phyloP scores from a whole-genome alignment of 108 stramenopile species.

The Cyclotella sp. region DNA sequence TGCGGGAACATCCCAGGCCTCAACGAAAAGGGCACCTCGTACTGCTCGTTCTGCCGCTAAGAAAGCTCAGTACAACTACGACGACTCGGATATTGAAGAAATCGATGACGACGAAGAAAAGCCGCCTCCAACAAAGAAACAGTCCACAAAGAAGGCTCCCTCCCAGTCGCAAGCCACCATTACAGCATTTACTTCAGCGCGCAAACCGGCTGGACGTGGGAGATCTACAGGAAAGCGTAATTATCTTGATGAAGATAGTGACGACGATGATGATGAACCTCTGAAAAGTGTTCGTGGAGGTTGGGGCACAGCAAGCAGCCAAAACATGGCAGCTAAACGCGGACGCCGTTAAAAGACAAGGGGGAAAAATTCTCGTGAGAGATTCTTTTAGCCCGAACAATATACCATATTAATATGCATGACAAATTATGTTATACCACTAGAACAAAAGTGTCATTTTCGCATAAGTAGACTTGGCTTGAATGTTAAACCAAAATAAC shows the following conservation, averaged over 20 bases:
- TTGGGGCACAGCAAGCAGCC: conserved; percentile 44
- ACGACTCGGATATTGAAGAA: conserved; percentile 44
- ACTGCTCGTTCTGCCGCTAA: conserved; percentile 37
- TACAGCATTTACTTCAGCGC: conserved; percentile 30
- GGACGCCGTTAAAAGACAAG: conserved; percentile 27
- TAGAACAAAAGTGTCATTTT: too few relatives aligned
- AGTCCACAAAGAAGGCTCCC: background rate
- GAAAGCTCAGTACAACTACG: conserved; percentile 45
- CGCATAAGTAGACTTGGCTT: background rate
- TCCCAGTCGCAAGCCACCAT: conserved; percentile 28
- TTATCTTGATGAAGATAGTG: conserved; percentile 29
- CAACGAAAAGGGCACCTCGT: conserved; percentile 17
- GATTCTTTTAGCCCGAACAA: too few relatives aligned
- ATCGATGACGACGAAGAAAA: conserved; percentile 21
- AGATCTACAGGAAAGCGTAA: conserved; percentile 13
- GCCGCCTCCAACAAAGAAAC: conserved; percentile 14
- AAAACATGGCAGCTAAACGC: conserved; percentile 22
- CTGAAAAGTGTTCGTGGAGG: conserved; percentile 15
- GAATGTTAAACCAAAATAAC: background rate
- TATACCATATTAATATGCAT: too few relatives aligned
- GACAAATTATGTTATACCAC: too few relatives aligned
- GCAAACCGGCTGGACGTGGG: conserved; percentile 24
- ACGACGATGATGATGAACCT: conserved; percentile 26
- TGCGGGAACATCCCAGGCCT: conserved; percentile 23
- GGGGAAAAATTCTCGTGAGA: too few relatives aligned